Base-by-base conservation (phyloP, 768 basidiomycete species). In the Pholiota microspora region DNA sequence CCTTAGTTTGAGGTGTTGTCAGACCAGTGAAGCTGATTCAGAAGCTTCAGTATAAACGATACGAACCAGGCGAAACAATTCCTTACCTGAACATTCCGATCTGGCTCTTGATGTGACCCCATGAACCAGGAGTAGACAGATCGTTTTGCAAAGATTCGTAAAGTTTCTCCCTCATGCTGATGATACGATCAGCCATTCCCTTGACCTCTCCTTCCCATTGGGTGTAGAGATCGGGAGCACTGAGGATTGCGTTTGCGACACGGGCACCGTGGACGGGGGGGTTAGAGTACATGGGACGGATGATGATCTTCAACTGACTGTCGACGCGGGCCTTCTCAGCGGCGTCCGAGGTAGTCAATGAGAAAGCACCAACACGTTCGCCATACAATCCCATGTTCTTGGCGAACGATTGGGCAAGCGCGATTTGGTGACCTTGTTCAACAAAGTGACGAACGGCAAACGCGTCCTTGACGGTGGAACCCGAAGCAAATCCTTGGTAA, bases 351-450 rank as follows among this genome's bases (percentile, higher is more conserved):
- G 84, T 85, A 49, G 82, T 83, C 65, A 99, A 69, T 15, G 95
- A 96, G 77, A 99, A 94, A 4, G 92, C 89, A n/a, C 97, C 97
- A 55, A 94, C 92, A 63, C 97, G 94, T 75, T 98, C 97, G 56
- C 94, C 96, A 69, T 99, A 99, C 36, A 99, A 82, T 50, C 97
- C 97, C 86, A 98, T 96, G 79, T 98, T 98, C 81, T 99, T 99
- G 34, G 97, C 97, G 71, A 97, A 99, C 32, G 92, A 94, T 70
- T 99, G 97, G 59, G 89, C 82, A 23, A 98, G 82, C 25, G 94
- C 90, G 62, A 95, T 72, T 66, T 94, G 88, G 75, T 97, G 94
- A 21, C 93, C 92, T 69, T 93, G 78, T 16, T 85, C 78, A 50
- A 96, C 90, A 69, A 99, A 98, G 75, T 96, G 85, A 60, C 96